Evolutionary conservation across 441 rosid species (phyloP).

Genomic region (Sinapis alba): DNA sequence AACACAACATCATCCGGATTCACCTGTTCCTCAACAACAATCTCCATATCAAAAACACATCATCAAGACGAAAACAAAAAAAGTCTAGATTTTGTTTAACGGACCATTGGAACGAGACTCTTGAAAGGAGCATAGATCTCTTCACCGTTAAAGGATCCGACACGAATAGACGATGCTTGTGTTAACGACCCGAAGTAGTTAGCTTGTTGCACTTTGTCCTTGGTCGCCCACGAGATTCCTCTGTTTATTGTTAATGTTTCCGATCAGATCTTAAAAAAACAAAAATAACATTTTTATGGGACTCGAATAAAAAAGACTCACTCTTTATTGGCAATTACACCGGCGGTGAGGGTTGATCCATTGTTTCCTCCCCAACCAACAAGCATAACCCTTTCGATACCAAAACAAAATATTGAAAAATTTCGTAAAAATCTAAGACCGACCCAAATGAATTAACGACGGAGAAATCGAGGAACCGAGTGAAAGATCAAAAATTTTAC

Average conservation of each 20-base stretch:
- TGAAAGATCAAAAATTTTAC: conserved; percentile 36
- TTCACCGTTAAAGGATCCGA: conserved; percentile 93
- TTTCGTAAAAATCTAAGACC: too few species aligned
- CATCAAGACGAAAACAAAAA: neutral
- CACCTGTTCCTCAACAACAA: conserved; percentile 54
- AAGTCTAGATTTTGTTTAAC: neutral
- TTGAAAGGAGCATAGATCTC: conserved; percentile 95
- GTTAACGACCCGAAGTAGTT: conserved; percentile 93
- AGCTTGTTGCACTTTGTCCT: conserved; percentile 91
- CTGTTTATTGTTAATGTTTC: conserved; percentile 38
- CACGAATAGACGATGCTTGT: conserved; percentile 81
- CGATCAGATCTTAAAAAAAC: too few species aligned
- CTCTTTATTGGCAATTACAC: conserved; percentile 84
- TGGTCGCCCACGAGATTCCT: conserved; percentile 98
- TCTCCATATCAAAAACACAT: neutral
- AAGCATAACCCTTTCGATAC: conserved; percentile 71
- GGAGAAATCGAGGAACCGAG: neutral
- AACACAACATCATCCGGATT: conserved; percentile 88
- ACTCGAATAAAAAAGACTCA: conserved; percentile 40
- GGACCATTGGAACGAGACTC: conserved; percentile 86
- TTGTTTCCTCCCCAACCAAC: conserved; percentile 98
- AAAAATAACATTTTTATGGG: neutral
- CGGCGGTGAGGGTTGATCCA: conserved; percentile 88
- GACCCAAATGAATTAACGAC: neutral
- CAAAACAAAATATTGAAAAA: neutral